Evolutionary conservation across 2,329 filamentous ascomycete genomes (phyloP).

Genomic region (Graphilbum ipis-grandicollis): DNA sequence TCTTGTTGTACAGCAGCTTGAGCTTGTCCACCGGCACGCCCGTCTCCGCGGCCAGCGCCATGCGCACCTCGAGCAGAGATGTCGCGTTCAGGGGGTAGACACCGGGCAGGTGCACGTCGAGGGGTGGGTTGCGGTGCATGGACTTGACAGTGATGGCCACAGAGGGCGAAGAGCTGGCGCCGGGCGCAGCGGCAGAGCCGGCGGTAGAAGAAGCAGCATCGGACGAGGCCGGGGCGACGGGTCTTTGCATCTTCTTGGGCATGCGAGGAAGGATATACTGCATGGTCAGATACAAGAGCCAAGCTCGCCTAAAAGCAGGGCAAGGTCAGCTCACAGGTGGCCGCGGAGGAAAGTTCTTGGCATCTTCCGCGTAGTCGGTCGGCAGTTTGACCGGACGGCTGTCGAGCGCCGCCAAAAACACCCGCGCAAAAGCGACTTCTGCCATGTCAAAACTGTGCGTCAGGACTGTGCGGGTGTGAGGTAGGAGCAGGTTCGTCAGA

Average conservation of each 20-base stretch:
- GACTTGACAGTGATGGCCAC: slow-evolving; percentile 52
- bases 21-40: slow-evolving; percentile 59
- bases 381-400: slow-evolving; percentile 63
- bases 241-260: slow-evolving; percentile 36
- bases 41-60: slow-evolving; percentile 44
- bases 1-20: slow-evolving; percentile 73
- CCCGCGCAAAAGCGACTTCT: slow-evolving; percentile 72
- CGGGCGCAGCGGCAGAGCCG: too few species aligned
- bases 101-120: slow-evolving; percentile 45
- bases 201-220: too few species aligned
- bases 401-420: slow-evolving; percentile 68
- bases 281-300: not conserved
- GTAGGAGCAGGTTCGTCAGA: too few species aligned
- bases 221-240: slow-evolving; percentile 22
- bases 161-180: slow-evolving; percentile 23
- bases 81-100: slow-evolving; percentile 43
- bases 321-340: slow-evolving; percentile 44
- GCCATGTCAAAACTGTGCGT: slow-evolving; percentile 39
- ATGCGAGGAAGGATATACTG: slow-evolving; percentile 62
- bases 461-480: too few species aligned
- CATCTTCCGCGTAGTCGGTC: slow-evolving; percentile 81
- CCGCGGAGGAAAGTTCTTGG: slow-evolving; percentile 57
- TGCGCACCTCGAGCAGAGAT: slow-evolving; percentile 65
- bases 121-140: slow-evolving; percentile 46
- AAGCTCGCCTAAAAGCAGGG: not conserved